phyloP scores from a whole-genome alignment of 2,329 filamentous ascomycete genomes.

The Aspergillus ochraceoroseus region DNA sequence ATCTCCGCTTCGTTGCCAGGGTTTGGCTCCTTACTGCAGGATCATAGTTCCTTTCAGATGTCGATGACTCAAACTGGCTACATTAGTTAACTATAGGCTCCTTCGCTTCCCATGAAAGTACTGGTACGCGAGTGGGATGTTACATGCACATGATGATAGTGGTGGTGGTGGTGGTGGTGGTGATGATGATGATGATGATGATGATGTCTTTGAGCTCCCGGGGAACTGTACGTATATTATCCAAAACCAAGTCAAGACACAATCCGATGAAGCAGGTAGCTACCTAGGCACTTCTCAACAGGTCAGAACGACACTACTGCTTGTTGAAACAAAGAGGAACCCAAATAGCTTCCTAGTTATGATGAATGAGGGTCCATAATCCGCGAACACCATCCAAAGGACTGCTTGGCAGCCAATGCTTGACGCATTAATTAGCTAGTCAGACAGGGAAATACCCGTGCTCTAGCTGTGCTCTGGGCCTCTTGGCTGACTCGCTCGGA shows the following conservation, averaged over 20 bases:
- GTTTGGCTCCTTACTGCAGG: slow-evolving; percentile 10
- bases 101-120: slow-evolving; percentile 17
- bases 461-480: no score
- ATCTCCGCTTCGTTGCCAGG: background rate
- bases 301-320: no score
- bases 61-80: slow-evolving; percentile 14
- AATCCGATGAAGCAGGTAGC: slow-evolving; percentile 5
- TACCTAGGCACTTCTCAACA: slow-evolving; percentile 10
- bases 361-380: no score
- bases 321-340: no score
- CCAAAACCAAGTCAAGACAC: background rate
- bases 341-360: no score
- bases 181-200: no score
- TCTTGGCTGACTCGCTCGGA: slow-evolving; percentile 2
- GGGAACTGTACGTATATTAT: no score
- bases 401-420: slow-evolving; percentile 18
- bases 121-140: background rate
- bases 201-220: no score
- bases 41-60: slow-evolving; percentile 3
- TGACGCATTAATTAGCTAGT: slow-evolving; percentile 10
- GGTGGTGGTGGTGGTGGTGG: no score
- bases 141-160: background rate
- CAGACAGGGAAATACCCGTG: background rate
- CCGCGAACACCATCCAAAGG: slow-evolving; percentile 4
- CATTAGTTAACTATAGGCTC: slow-evolving; percentile 16